Evolutionary conservation across 169 alveolate genomes (phyloP), one percentile per base, ranked within the genome.

Genomic region (Eimeria sp.): DNA sequence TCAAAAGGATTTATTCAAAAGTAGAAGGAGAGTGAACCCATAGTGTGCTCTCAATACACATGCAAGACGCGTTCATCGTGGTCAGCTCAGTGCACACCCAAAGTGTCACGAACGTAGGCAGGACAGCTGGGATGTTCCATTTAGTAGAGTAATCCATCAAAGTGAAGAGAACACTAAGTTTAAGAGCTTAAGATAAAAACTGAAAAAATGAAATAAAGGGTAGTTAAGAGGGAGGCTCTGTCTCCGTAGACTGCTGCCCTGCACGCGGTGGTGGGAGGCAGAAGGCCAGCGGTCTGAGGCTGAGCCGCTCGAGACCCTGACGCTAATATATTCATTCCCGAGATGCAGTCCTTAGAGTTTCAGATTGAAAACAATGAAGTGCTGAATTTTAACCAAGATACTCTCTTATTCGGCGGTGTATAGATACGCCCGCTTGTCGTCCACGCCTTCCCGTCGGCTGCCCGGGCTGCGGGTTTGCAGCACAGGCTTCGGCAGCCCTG

Each of bases 211-310:
- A 25, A 14, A 25, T 73, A 72, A 34, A 10, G 1, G 25, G 84
- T 57, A 40, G 57, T 10, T 18, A 34, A 73, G 22, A 30, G 40
- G 57, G 5, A 73, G 5, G 18, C 54, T 25, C 70, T 14, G 9
- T 51, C 49, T 27, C 82, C 82, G 20, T 27, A 65, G 75, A 40
- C 75, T 65, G 43, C 49, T 3, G 84, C 54, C 11, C 57, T 73
- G 30, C 57, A 30, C 84, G 30, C 25, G 34, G 84, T 73, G 84
- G 84, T 73, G 75, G 75, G 75, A 65, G 75, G 75, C 22, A 5
- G 75, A 65, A 73, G 84, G 84, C 84, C 84, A 73, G 58, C 84
- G 84, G 84, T 73, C 84, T 73, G 84, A 51, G 5, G 84, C 84
- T 43, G 84, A 7, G 57, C 57, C 6, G 25, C 20, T 40, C 14